Percentiles rank a stretch among this genome's conserved stretches.
phyloP scores from a whole-genome alignment of 1,139 yeast genomes.

The Oligophagozyma castellii region DNA sequence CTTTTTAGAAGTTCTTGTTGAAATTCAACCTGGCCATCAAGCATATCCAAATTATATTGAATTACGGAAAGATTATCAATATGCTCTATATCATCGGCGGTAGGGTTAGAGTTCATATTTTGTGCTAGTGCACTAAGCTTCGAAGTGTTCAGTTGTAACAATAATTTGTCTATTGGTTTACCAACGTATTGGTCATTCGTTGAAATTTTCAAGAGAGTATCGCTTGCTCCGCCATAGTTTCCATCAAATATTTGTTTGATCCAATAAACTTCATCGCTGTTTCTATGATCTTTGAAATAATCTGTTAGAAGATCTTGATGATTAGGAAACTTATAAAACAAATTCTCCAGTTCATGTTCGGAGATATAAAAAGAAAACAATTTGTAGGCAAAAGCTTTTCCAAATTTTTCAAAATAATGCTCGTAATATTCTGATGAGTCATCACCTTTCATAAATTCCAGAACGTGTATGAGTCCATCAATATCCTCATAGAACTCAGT shows the following conservation, averaged over 20 bases:
- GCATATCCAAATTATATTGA: constrained; percentile 34
- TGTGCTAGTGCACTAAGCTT: constrained; percentile 36
- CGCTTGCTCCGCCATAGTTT: constrained; percentile 38
- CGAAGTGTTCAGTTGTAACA: constrained; percentile 55
- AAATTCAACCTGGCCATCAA: constrained; percentile 36
- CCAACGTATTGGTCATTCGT: constrained; percentile 20
- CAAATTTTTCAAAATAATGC: constrained; percentile 46
- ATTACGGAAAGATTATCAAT: no score
- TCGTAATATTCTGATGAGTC: constrained; percentile 30
- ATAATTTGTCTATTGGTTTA: constrained; percentile 35
- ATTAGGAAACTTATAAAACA: constrained; percentile 46
- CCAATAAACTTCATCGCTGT: constrained; percentile 58
- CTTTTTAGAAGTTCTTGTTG: constrained; percentile 22
- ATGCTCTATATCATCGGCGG: no score
- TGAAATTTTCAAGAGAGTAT: constrained; percentile 33
- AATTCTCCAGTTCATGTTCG: constrained; percentile 37
- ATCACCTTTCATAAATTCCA: constrained; percentile 39
- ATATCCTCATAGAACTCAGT: constrained; percentile 59
- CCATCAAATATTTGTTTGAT: constrained; percentile 45
- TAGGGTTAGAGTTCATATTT: constrained; percentile 7
- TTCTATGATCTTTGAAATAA: constrained; percentile 37
- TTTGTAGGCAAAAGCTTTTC: constrained; percentile 54
- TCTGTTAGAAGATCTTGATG: constrained; percentile 36
- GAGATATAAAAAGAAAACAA: constrained; percentile 49
- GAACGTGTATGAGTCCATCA: constrained; percentile 48